Evolutionary conservation across 2,329 filamentous ascomycete genomes (phyloP).

Genomic region (Zelopaecilomyces penicillatus): DNA sequence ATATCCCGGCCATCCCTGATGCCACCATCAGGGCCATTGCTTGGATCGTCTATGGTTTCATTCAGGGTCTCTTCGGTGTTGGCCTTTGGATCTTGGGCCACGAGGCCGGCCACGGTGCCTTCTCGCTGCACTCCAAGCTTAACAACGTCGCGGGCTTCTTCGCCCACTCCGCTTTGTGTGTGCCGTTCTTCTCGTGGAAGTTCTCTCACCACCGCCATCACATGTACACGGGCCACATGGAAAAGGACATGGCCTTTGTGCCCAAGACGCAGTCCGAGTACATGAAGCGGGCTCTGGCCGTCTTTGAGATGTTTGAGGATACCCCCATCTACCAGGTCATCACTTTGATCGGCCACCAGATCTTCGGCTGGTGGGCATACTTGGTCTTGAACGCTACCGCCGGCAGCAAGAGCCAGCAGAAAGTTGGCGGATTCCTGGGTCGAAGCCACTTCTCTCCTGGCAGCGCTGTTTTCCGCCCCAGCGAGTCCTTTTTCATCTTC

Average conservation of each 20-base stretch:
- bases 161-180: conserved; percentile 56
- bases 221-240: conserved; percentile 58
- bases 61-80: conserved; percentile 58
- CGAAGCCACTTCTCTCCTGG: conserved; percentile 53
- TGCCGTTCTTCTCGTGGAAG: conserved; percentile 68
- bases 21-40: conserved; percentile 34
- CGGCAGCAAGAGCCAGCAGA: conserved; percentile 39
- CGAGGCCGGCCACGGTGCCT: conserved; percentile 62
- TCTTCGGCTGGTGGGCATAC: conserved; percentile 57
- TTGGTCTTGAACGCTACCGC: conserved; percentile 50
- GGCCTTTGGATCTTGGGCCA: conserved; percentile 65
- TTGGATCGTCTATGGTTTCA: conserved; percentile 53
- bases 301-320: conserved; percentile 53
- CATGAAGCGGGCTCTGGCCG: conserved; percentile 13
- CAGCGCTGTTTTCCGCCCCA: conserved; percentile 51
- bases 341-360: conserved; percentile 51
- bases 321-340: conserved; percentile 48
- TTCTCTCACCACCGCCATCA: conserved; percentile 63
- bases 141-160: conserved; percentile 57
- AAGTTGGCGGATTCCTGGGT: too few species aligned
- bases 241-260: conserved; percentile 55
- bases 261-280: conserved; percentile 3
- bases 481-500: conserved; percentile 47
- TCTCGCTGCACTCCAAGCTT: conserved; percentile 46
- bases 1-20: conserved; percentile 43